These are phyloP conservation scores for Zygosaccharomyces bisporus DNA, from an alignment of 805 yeast genomes.

Conservation along the genomic window DNA sequence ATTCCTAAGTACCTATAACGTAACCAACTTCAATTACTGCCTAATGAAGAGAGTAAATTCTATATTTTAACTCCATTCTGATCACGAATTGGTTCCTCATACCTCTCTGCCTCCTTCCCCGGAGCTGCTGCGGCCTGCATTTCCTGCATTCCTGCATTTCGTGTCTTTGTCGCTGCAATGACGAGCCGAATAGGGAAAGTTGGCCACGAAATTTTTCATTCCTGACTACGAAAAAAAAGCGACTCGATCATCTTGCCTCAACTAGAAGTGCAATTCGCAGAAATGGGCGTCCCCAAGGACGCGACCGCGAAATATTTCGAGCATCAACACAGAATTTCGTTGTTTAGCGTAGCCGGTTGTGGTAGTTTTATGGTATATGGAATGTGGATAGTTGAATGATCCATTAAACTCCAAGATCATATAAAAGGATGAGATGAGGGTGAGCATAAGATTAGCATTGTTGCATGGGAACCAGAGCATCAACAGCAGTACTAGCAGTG, in stretches of 20 bases:
- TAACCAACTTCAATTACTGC: background rate
- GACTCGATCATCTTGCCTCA: constrained; percentile 4
- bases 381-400: background rate
- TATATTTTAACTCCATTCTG: background rate
- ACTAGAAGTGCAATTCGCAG: background rate
- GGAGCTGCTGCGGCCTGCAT: background rate
- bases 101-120: background rate
- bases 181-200: constrained; percentile 5
- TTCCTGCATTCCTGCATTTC: background rate
- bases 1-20: constrained; percentile 1
- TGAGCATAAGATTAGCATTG: background rate
- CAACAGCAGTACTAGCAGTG: too few relatives aligned
- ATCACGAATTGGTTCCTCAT: background rate
- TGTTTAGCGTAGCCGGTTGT: constrained; percentile 8
- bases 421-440: constrained; percentile 1
- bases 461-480: background rate
- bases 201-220: constrained; percentile 4
- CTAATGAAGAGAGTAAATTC: background rate
- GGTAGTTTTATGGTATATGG: constrained; percentile 3
- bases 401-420: constrained; percentile 3
- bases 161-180: constrained; percentile 4
- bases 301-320: constrained; percentile 7
- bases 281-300: constrained; percentile 1
- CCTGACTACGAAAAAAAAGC: constrained; percentile 3
- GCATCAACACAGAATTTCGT: constrained; percentile 1